These are phyloP conservation scores for Phytophthora constricta DNA, from an alignment of 352 stramenopile genomes.

Conservation along the genomic window DNA sequence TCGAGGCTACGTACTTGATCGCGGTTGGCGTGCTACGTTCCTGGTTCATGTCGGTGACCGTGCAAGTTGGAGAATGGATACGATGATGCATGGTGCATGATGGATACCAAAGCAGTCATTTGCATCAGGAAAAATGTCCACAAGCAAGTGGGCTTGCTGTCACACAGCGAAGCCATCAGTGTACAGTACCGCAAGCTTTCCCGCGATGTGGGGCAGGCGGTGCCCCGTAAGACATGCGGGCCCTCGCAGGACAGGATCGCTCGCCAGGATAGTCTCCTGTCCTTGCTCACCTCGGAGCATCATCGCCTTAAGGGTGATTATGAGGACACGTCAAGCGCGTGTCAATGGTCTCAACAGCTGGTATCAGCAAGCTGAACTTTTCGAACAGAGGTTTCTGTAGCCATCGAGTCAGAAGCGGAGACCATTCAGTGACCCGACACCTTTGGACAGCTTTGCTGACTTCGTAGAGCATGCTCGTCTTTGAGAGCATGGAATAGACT, in stretches of 20 bases:
- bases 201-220: neutral
- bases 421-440: neutral
- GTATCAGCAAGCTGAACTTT: neutral
- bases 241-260: neutral
- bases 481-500: no score
- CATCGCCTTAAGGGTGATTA: no score
- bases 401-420: neutral
- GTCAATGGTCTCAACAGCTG: neutral
- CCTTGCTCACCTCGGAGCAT: neutral
- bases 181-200: neutral
- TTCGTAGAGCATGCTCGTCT: no score
- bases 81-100: neutral
- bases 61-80: neutral
- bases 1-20: neutral
- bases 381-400: no score
- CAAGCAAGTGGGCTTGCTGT: conserved; percentile 12
- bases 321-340: no score
- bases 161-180: conserved; percentile 21
- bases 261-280: no score
- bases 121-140: neutral
- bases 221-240: neutral
- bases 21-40: neutral
- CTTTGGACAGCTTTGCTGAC: neutral
- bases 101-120: neutral
- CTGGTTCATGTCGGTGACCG: neutral